Evolutionary conservation across 441 rosid genomes (phyloP).

Genomic region (Adansonia grandidieri): DNA sequence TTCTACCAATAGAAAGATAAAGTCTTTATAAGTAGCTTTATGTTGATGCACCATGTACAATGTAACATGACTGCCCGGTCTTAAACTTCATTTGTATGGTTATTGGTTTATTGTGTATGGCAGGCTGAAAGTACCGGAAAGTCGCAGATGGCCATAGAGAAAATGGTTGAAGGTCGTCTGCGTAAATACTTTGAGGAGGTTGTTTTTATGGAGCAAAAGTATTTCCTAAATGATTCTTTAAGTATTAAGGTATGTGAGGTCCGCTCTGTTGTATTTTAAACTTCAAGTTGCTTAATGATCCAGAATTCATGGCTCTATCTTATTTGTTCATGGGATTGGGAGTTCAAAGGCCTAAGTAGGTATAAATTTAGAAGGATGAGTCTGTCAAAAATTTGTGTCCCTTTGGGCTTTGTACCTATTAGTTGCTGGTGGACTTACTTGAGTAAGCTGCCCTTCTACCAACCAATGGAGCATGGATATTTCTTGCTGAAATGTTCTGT

Average conservation of each 20-base stretch:
- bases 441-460: background rate
- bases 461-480: background rate
- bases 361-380: background rate
- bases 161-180: constrained; percentile 93
- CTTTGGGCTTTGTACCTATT: constrained; percentile 1
- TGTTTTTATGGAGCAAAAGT: constrained; percentile 88
- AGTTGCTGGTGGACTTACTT: background rate
- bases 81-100: background rate
- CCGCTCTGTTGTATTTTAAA: constrained; percentile 3
- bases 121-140: constrained; percentile 93
- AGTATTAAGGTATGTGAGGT: constrained; percentile 61
- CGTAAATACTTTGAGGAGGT: constrained; percentile 92
- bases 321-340: background rate
- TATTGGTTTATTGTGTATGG: constrained; percentile 30
- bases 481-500: background rate
- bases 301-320: background rate
- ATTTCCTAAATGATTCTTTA: constrained; percentile 63
- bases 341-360: constrained; percentile 13
- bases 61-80: background rate
- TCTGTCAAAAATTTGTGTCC: constrained; percentile 3
- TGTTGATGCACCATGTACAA: constrained; percentile 3
- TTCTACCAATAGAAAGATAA: background rate
- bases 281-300: background rate
- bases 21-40: constrained; percentile 18
- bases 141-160: constrained; percentile 77